A percentile compares a stretch with the other conserved stretches of the same genome.
phyloP scores from a whole-genome alignment of 2,329 filamentous ascomycete species.

The Colletotrichum aenigma region DNA sequence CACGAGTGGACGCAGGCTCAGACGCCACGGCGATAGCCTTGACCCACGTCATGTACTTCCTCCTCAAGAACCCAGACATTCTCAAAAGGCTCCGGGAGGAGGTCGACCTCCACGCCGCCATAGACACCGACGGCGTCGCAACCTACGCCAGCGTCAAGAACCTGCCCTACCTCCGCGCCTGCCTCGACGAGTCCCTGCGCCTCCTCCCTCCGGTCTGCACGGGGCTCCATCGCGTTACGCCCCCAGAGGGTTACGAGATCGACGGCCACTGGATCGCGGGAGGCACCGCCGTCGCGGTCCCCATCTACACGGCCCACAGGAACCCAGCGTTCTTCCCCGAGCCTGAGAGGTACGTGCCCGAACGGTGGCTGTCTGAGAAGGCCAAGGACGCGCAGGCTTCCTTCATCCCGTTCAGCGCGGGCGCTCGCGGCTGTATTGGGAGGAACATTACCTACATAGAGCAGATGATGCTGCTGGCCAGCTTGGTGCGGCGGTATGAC shows the following conservation, averaged over 20 bases:
- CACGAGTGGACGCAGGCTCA: slow-evolving; percentile 49
- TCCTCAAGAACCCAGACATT: slow-evolving; percentile 51
- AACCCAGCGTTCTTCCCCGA: background rate
- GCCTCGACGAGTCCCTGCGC: slow-evolving; percentile 53
- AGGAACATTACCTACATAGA: slow-evolving; percentile 45
- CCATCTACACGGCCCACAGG: slow-evolving; percentile 25
- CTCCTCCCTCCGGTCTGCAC: slow-evolving; percentile 46
- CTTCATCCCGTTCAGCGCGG: slow-evolving; percentile 39
- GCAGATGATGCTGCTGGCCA: slow-evolving; percentile 46
- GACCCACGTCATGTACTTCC: slow-evolving; percentile 55
- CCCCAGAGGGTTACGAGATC: slow-evolving; percentile 45
- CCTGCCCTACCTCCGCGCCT: slow-evolving; percentile 55
- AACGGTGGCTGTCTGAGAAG: slow-evolving; percentile 42
- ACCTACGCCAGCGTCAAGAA: slow-evolving; percentile 55
- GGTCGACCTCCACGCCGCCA: background rate
- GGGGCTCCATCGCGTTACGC: slow-evolving; percentile 47
- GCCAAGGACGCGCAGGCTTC: slow-evolving; percentile 39
- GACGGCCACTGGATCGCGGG: slow-evolving; percentile 48
- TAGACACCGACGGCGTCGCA: slow-evolving; percentile 24
- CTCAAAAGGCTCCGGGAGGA: slow-evolving; percentile 31
- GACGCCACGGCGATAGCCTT: slow-evolving; percentile 55
- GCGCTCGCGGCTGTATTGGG: slow-evolving; percentile 25
- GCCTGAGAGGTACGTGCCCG: slow-evolving; percentile 27
- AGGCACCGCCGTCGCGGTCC: slow-evolving; percentile 46
- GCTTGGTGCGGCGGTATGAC: slow-evolving; percentile 45